A percentile compares a stretch with the other conserved stretches of the same genome.
Conservation (phyloP, 2,329 filamentous ascomycete genomes). For the Beauveria scarabaeidicola region DNA sequence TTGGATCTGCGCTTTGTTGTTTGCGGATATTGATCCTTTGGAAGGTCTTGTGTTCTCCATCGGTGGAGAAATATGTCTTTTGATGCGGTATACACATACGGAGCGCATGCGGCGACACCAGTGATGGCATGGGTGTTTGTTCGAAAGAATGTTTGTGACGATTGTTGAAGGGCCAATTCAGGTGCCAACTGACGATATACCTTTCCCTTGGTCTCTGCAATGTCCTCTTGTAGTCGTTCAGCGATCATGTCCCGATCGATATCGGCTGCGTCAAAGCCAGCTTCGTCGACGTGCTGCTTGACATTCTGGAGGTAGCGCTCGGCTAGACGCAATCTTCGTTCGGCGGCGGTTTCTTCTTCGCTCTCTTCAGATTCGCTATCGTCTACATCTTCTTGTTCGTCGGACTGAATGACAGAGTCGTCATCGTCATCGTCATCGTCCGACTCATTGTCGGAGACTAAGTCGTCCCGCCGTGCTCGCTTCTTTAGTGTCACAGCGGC, state of each 20-base stretch:
- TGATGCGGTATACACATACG: slow-evolving; percentile 79
- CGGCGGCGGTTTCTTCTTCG: slow-evolving; percentile 80
- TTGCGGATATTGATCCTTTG: slow-evolving; percentile 51
- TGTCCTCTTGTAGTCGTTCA: slow-evolving; percentile 82
- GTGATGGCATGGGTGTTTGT: slow-evolving; percentile 73
- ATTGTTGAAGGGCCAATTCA: slow-evolving; percentile 60
- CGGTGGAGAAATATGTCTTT: slow-evolving; percentile 82
- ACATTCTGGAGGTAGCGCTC: slow-evolving; percentile 92
- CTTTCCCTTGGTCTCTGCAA: slow-evolving; percentile 82
- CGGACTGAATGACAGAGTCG: slow-evolving; percentile 32
- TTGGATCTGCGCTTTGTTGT: slow-evolving; percentile 50
- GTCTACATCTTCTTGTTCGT: slow-evolving; percentile 36
- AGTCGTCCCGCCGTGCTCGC: slow-evolving; percentile 52
- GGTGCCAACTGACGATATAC: slow-evolving; percentile 74
- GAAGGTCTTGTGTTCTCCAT: slow-evolving; percentile 70
- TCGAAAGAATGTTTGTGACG: slow-evolving; percentile 64
- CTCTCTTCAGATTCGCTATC: slow-evolving; percentile 43
- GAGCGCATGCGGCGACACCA: slow-evolving; percentile 67
- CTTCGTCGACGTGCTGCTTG: slow-evolving; percentile 68
- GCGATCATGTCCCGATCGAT: slow-evolving; percentile 90
- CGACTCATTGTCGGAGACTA: slow-evolving; percentile 77
- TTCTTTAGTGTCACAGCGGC: slow-evolving; percentile 31
- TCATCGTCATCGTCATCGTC: slow-evolving; percentile 65
- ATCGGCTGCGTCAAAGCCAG: slow-evolving; percentile 85
- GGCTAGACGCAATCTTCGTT: slow-evolving; percentile 76